Evolutionary conservation across 768 basidiomycete species (phyloP).

Genomic region (Boletus subparvulus): DNA sequence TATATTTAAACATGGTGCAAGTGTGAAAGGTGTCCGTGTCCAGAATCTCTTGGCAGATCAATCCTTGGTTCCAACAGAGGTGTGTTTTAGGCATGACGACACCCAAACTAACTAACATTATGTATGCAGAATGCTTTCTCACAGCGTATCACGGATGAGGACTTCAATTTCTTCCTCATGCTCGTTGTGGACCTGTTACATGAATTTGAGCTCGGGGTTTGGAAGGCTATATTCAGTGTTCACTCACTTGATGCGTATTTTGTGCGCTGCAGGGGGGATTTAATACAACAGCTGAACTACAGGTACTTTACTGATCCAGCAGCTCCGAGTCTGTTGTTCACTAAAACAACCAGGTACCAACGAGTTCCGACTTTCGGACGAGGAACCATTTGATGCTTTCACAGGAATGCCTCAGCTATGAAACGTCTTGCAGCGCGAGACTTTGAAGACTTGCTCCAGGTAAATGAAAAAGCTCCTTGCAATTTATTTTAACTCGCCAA

Average conservation of each 20-base stretch:
- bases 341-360: slow-evolving; percentile 26
- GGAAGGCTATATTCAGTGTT: slow-evolving; percentile 27
- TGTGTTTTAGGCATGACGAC: not conserved
- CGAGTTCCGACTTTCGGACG: slow-evolving; percentile 34
- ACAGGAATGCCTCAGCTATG: slow-evolving; percentile 35
- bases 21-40: not conserved
- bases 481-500: not conserved
- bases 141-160: slow-evolving; percentile 1
- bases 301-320: slow-evolving; percentile 20
- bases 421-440: slow-evolving; percentile 37
- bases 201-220: slow-evolving; percentile 26
- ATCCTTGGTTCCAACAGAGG: slow-evolving; percentile 15
- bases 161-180: slow-evolving; percentile 19
- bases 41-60: slow-evolving; percentile 1
- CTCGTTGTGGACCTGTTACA: slow-evolving; percentile 24
- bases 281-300: slow-evolving; percentile 14
- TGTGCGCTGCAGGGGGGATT: slow-evolving; percentile 6
- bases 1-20: slow-evolving; percentile 7
- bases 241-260: slow-evolving; percentile 23
- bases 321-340: not conserved
- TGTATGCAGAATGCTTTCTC: slow-evolving; percentile 41
- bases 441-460: slow-evolving; percentile 41
- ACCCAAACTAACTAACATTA: not conserved
- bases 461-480: not conserved
- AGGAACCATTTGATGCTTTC: slow-evolving; percentile 33